phyloP scores from a whole-genome alignment of 2,329 filamentous ascomycete species.

The Trichoderma brevicompactum region DNA sequence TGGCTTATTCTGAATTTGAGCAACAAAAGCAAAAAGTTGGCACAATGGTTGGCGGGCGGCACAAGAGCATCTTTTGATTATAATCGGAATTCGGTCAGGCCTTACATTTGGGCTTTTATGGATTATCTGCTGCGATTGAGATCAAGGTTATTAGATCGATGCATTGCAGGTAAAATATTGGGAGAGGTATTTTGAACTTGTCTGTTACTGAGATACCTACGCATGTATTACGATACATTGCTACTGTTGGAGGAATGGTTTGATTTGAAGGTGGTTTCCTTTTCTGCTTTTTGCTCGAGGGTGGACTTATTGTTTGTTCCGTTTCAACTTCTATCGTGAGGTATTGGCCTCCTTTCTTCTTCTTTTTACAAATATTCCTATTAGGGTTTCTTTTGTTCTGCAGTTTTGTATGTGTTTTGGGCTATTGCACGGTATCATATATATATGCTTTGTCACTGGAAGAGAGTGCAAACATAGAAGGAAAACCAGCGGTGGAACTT shows the following conservation, averaged over 20 bases:
- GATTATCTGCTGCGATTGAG: background rate
- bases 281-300: background rate
- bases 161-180: background rate
- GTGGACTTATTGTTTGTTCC: background rate
- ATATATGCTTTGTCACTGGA: background rate
- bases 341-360: background rate
- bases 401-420: background rate
- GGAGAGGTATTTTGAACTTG: constrained; percentile 6
- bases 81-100: background rate
- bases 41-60: background rate
- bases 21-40: background rate
- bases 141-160: background rate
- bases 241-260: constrained; percentile 2
- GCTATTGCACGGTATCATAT: background rate
- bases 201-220: background rate
- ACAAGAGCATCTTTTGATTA: constrained; percentile 1
- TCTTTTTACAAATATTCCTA: background rate
- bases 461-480: constrained; percentile 7
- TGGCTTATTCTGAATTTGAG: constrained; percentile 1
- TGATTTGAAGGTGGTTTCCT: background rate
- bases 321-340: background rate
- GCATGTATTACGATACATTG: constrained; percentile 6
- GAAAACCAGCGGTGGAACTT: background rate
- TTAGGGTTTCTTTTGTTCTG: background rate
- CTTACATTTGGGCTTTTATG: background rate